A percentile compares a stretch with the other conserved stretches of the same genome.
Evolutionary conservation across 2,329 filamentous ascomycete species (phyloP).

Genomic region (Fusarium kyushuense): DNA sequence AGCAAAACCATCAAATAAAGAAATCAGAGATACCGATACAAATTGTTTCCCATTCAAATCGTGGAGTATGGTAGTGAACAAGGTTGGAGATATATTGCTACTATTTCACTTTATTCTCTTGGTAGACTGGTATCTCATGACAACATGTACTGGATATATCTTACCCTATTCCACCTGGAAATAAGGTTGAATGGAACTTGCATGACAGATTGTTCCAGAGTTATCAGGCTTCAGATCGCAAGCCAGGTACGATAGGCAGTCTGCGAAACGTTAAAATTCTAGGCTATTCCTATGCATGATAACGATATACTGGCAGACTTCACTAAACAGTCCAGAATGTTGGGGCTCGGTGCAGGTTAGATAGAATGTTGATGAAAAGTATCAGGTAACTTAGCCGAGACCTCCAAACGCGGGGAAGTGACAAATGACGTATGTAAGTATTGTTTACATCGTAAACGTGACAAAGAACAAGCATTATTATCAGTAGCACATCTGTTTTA

Average conservation of each 20-base stretch:
- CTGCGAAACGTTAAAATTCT: not conserved
- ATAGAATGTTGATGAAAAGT: not conserved
- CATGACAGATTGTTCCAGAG: not conserved
- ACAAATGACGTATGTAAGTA: conserved; percentile 6
- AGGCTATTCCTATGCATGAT: not conserved
- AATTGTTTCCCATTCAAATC: not conserved
- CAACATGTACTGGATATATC: no score
- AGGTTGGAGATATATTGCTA: not conserved
- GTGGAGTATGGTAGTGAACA: not conserved
- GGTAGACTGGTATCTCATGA: not conserved
- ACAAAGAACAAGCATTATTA: not conserved
- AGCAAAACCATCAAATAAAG: no score
- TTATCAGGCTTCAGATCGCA: not conserved
- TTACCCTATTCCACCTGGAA: conserved; percentile 1
- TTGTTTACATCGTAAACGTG: not conserved
- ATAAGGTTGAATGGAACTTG: conserved; percentile 1
- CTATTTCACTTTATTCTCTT: not conserved
- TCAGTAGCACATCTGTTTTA: not conserved
- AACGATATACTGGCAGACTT: conserved; percentile 18
- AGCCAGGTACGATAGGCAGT: not conserved
- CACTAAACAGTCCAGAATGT: not conserved
- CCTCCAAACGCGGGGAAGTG: conserved; percentile 6
- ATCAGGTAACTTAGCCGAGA: conserved; percentile 1
- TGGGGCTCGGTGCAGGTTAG: conserved; percentile 2
- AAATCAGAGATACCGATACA: not conserved